These are phyloP conservation scores for Penicillium glabrum DNA, from an alignment of 2,329 filamentous ascomycete species.

Conservation along the genomic window DNA sequence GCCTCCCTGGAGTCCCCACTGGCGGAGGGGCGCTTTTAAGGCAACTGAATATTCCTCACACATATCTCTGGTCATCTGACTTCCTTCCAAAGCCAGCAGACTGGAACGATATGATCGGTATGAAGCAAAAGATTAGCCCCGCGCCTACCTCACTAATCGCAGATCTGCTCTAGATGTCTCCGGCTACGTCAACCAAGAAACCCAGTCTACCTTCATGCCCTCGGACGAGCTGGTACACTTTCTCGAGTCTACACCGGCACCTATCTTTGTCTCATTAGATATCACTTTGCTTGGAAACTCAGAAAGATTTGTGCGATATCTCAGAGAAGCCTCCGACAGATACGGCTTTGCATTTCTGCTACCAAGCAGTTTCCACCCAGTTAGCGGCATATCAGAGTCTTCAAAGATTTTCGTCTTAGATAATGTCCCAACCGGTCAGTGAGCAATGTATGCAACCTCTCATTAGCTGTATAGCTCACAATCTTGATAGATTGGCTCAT, in stretches of 20 bases:
- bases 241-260: background rate
- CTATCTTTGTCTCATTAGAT: background rate
- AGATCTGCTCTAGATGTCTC: background rate
- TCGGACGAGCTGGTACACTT: background rate
- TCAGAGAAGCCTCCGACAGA: background rate
- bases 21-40: background rate
- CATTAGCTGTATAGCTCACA: background rate
- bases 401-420: background rate
- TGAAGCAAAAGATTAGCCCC: background rate
- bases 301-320: background rate
- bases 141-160: background rate
- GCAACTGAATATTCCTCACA: constrained; percentile 1
- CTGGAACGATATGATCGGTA: constrained; percentile 1
- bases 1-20: background rate
- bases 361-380: background rate
- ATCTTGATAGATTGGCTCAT: background rate
- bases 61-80: constrained; percentile 1
- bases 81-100: constrained; percentile 1
- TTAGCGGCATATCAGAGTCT: background rate
- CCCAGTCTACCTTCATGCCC: background rate
- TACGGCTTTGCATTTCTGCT: background rate
- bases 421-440: background rate
- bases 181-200: background rate
- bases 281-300: background rate
- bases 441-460: background rate